Evolutionary conservation across 2,329 filamentous ascomycete species (phyloP).

Genomic region (Nemania abortiva): DNA sequence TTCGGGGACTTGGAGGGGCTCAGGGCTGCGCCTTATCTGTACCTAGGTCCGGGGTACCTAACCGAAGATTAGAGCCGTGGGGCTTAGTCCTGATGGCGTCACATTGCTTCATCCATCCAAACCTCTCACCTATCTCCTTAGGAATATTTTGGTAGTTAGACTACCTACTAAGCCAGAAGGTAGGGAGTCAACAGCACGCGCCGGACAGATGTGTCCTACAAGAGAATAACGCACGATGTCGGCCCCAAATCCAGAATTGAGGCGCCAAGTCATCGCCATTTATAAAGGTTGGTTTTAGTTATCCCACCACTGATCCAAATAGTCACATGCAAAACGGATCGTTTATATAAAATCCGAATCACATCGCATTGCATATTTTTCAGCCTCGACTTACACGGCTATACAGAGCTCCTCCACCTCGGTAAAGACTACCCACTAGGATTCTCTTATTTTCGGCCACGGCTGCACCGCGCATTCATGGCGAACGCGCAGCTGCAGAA

Average conservation of each 20-base stretch:
- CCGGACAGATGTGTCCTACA: background rate
- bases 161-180: too few relatives aligned
- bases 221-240: conserved; percentile 42
- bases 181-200: background rate
- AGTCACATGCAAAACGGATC: too few relatives aligned
- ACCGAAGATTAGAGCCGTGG: background rate
- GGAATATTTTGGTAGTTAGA: too few relatives aligned
- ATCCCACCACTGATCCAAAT: too few relatives aligned
- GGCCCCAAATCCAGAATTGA: conserved; percentile 67
- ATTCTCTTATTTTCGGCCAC: conserved; percentile 81
- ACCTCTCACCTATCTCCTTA: background rate
- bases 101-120: conserved; percentile 14
- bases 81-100: conserved; percentile 17
- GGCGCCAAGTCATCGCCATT: conserved; percentile 82
- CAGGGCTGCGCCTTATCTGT: background rate
- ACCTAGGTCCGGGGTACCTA: conserved; percentile 5
- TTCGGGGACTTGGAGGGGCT: conserved; percentile 19
- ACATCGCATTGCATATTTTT: too few relatives aligned
- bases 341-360: too few relatives aligned
- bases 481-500: conserved; percentile 77
- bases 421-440: conserved; percentile 90
- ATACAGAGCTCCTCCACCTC: conserved; percentile 82
- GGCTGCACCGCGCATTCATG: conserved; percentile 87
- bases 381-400: conserved; percentile 5
- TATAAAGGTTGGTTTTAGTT: conserved; percentile 79